phyloP scores from a whole-genome alignment of 305 asterid genomes.

The Fraxinus greggii region DNA sequence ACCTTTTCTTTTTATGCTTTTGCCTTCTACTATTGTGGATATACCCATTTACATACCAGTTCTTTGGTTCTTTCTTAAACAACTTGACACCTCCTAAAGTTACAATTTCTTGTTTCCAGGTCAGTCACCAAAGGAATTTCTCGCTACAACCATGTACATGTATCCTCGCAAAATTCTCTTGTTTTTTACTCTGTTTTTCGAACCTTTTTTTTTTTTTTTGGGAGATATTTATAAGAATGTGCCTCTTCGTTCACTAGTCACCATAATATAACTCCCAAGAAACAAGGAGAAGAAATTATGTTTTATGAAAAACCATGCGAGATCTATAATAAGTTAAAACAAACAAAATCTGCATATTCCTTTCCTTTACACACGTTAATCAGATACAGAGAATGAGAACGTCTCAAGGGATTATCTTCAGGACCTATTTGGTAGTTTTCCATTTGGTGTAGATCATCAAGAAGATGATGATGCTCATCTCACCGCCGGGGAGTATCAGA shows the following conservation, averaged over 20 bases:
- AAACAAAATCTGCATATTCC: constrained; percentile 29
- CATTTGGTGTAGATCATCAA: constrained; percentile 43
- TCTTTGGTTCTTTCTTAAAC: neutral
- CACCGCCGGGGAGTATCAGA: constrained; percentile 61
- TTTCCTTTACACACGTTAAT: constrained; percentile 22
- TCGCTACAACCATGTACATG: constrained; percentile 46
- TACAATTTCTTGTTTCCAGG: constrained; percentile 38
- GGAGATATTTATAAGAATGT: neutral
- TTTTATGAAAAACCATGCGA: neutral
- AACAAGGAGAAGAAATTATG: neutral
- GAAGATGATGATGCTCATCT: constrained; percentile 42
- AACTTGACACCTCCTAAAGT: constrained; percentile 15
- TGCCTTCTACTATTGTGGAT: neutral
- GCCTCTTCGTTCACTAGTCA: neutral
- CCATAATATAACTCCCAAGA: neutral
- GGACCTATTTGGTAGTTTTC: constrained; percentile 80
- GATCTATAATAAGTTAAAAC: neutral
- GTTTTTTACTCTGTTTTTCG: neutral
- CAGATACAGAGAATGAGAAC: constrained; percentile 60
- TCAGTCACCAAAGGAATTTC: constrained; percentile 44
- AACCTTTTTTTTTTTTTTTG: neutral
- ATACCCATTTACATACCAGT: neutral
- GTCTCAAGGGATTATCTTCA: constrained; percentile 72
- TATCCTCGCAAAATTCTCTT: constrained; percentile 52
- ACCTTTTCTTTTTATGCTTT: neutral